Percentiles rank a stretch among this genome's conserved stretches.
phyloP scores from a whole-genome alignment of 2,329 filamentous ascomycete species.

The Penicillium oxalicum region DNA sequence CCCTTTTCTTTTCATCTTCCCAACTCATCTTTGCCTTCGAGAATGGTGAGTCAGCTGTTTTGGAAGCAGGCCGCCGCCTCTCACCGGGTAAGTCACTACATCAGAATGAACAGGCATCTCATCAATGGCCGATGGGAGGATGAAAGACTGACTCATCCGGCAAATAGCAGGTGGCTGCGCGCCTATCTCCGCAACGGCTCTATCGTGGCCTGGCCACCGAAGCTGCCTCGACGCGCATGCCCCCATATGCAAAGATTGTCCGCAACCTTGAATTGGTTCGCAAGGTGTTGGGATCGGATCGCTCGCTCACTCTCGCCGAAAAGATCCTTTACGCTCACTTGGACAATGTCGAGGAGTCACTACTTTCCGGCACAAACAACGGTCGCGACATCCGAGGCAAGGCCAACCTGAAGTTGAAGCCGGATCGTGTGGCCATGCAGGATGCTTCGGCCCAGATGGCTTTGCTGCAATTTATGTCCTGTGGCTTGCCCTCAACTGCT shows the following conservation, averaged over 20 bases:
- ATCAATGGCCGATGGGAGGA: neutral
- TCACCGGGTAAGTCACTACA: conserved; percentile 29
- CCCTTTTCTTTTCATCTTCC: conserved; percentile 11
- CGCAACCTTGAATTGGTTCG: conserved; percentile 69
- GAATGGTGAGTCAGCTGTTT: conserved; percentile 38
- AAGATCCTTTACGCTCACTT: conserved; percentile 98
- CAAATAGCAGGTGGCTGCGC: conserved; percentile 26
- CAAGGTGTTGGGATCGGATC: conserved; percentile 59
- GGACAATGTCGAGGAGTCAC: conserved; percentile 79
- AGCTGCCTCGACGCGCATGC: conserved; percentile 51
- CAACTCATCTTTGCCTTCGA: conserved; percentile 12
- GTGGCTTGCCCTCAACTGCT: conserved; percentile 78
- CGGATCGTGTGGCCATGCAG: conserved; percentile 97
- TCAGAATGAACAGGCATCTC: neutral
- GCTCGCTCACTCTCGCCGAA: conserved; percentile 78
- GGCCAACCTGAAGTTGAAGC: conserved; percentile 93
- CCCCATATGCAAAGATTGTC: conserved; percentile 77
- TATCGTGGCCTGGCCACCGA: conserved; percentile 35
- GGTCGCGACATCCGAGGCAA: conserved; percentile 76
- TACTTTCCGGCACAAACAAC: conserved; percentile 76
- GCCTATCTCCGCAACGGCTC: conserved; percentile 29
- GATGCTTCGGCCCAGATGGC: conserved; percentile 99
- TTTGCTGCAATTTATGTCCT: conserved; percentile 96
- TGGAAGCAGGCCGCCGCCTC: conserved; percentile 35
- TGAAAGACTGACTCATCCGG: conserved; percentile 8